These are phyloP conservation scores for Lunularia cruciata DNA, from an alignment of 225 moss, liverwort and hornwort species.

Conservation along the genomic window DNA sequence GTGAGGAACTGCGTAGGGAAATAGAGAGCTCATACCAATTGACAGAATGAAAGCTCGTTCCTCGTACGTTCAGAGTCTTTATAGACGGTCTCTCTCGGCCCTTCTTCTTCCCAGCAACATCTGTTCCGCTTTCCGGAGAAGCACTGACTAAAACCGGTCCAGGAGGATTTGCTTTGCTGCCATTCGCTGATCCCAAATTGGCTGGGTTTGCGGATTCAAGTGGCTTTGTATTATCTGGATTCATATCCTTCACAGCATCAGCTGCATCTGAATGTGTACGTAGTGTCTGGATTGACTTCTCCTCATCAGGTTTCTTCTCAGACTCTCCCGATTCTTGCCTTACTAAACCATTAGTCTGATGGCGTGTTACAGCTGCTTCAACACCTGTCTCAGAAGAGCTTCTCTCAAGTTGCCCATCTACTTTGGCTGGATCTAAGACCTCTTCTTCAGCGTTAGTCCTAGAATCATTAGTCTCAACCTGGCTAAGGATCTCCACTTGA, in stretches of 20 bases:
- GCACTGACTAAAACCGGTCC: slow-evolving; percentile 29
- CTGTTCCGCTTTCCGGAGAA: slow-evolving; percentile 45
- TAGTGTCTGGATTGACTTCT: slow-evolving; percentile 14
- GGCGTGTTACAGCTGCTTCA: slow-evolving; percentile 1
- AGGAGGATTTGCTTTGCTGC: slow-evolving; percentile 45
- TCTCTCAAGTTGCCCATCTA: slow-evolving; percentile 11
- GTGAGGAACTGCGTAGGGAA: background rate
- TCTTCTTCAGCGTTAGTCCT: slow-evolving; percentile 10
- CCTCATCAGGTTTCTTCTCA: slow-evolving; percentile 18
- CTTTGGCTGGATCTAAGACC: slow-evolving; percentile 1
- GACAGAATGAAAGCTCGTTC: slow-evolving; percentile 82
- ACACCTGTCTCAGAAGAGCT: slow-evolving; percentile 10
- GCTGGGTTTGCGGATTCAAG: slow-evolving; percentile 29
- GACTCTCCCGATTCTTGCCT: slow-evolving; percentile 28
- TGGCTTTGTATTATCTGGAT: slow-evolving; percentile 7
- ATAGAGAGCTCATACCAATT: slow-evolving; percentile 67
- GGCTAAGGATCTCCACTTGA: slow-evolving; percentile 48
- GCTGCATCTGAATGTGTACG: slow-evolving; percentile 8
- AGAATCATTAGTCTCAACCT: slow-evolving; percentile 24
- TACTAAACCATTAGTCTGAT: slow-evolving; percentile 34
- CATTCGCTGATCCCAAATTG: slow-evolving; percentile 53
- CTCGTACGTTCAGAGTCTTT: slow-evolving; percentile 80
- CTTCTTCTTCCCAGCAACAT: slow-evolving; percentile 65
- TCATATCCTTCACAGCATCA: slow-evolving; percentile 24
- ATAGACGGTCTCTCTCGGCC: slow-evolving; percentile 68